Evolutionary conservation across 73 alveolate genomes (phyloP).

Genomic region (Stentor coeruleus): DNA sequence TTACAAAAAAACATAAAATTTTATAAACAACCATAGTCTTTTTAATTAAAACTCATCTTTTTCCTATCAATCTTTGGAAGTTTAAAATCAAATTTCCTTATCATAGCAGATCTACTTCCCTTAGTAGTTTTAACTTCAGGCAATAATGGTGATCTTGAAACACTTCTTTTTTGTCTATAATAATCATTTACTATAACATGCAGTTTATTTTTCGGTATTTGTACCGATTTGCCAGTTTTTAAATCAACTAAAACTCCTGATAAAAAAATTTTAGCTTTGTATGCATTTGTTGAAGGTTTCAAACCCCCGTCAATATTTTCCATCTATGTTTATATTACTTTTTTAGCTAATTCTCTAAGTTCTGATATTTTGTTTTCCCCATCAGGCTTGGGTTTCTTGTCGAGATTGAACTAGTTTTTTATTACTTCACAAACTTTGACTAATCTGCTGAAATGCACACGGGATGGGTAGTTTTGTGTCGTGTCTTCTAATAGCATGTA

Average conservation of each 20-base stretch:
- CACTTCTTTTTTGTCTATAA: too few relatives aligned
- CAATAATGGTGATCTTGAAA: too few relatives aligned
- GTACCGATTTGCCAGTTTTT: background rate
- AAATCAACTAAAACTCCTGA: background rate
- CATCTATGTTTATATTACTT: too few relatives aligned
- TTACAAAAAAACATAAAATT: too few relatives aligned
- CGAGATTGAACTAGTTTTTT: background rate
- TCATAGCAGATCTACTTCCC: too few relatives aligned
- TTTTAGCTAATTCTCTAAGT: background rate
- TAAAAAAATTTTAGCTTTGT: background rate
- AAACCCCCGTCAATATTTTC: constrained; percentile 1
- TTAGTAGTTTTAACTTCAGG: too few relatives aligned
- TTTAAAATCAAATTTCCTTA: too few relatives aligned
- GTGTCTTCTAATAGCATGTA: background rate
- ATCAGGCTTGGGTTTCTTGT: background rate
- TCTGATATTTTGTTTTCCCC: background rate
- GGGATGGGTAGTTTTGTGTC: background rate
- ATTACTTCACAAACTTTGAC: background rate
- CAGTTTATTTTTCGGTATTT: background rate
- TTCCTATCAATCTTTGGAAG: too few relatives aligned
- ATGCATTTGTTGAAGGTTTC: background rate
- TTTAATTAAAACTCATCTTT: too few relatives aligned
- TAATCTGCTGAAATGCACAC: background rate
- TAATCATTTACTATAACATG: too few relatives aligned
- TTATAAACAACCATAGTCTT: too few relatives aligned